Evolutionary conservation across 495 filamentous ascomycete species (phyloP).

Genomic region (Trichoderma gamsii): DNA sequence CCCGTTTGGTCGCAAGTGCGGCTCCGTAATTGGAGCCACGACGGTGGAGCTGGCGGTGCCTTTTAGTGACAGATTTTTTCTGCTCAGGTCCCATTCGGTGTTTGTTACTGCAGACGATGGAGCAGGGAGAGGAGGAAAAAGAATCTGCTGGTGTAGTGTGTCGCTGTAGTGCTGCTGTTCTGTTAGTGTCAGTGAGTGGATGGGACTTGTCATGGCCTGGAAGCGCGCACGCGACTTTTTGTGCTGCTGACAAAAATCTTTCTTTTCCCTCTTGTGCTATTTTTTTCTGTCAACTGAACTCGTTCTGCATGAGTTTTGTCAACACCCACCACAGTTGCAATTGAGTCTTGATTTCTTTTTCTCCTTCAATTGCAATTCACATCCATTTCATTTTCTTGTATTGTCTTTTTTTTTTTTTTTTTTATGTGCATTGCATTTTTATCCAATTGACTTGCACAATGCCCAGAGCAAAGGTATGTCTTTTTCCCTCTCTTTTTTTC

Average conservation of each 20-base stretch:
- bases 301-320: background rate
- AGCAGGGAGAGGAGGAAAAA: background rate
- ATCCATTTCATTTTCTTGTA: background rate
- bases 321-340: background rate
- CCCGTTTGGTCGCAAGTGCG: constrained; percentile 9
- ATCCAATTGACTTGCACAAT: background rate
- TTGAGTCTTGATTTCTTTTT: background rate
- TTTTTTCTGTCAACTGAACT: background rate
- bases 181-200: background rate
- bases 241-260: constrained; percentile 11
- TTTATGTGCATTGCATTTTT: background rate
- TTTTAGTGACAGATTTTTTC: constrained; percentile 10
- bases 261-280: background rate
- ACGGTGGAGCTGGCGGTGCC: background rate
- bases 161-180: background rate
- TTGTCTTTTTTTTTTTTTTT: background rate
- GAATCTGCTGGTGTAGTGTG: background rate
- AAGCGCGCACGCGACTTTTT: constrained; percentile 10
- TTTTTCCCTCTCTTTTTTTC: background rate
- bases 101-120: background rate
- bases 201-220: background rate
- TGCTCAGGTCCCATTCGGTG: background rate
- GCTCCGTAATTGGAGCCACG: constrained; percentile 4
- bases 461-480: constrained; percentile 6
- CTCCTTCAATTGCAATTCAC: background rate